Conservation (phyloP, 768 basidiomycete genomes). For the Cystobasidiopsis lactophilus region DNA sequence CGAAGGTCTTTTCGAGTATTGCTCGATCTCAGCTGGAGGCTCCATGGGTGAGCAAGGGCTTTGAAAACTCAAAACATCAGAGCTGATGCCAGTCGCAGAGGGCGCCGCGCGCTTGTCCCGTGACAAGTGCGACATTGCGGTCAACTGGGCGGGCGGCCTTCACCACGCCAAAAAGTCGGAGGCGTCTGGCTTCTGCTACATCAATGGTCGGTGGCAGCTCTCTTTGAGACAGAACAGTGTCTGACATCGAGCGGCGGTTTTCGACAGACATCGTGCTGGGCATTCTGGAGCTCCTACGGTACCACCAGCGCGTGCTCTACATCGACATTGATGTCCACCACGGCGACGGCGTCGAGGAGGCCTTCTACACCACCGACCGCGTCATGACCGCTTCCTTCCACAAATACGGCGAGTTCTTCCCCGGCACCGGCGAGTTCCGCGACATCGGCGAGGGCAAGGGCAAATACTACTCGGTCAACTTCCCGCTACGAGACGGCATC, state of each 20-base stretch:
- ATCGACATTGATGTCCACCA: constrained; percentile 98
- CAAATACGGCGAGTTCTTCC: constrained; percentile 98
- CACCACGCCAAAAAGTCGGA: constrained; percentile 99
- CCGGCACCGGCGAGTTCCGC: constrained; percentile 89
- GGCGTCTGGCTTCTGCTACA: constrained; percentile 96
- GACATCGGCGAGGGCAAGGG: constrained; percentile 87
- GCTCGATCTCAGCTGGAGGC: constrained; percentile 97
- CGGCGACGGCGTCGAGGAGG: constrained; percentile 97
- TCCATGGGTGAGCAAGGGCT: constrained; percentile 63
- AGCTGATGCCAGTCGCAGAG: constrained; percentile 35
- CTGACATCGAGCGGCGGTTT: no score
- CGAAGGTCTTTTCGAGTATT: constrained; percentile 95
- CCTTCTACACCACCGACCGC: constrained; percentile 93
- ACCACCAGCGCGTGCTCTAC: constrained; percentile 83
- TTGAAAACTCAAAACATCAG: not conserved
- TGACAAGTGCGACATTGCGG: constrained; percentile 95
- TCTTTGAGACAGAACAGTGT: not conserved
- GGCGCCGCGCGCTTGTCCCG: constrained; percentile 83
- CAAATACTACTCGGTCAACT: constrained; percentile 80
- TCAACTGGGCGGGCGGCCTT: constrained; percentile 97
- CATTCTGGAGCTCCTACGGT: constrained; percentile 81
- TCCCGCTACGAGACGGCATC: constrained; percentile 83
- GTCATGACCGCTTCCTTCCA: constrained; percentile 98
- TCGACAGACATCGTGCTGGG: constrained; percentile 78
- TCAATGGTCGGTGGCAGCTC: constrained; percentile 45